Evolutionary conservation across 2,329 filamentous ascomycete species (phyloP), one percentile per base, ranked within the genome.

Genomic region (Colletotrichum karsti): DNA sequence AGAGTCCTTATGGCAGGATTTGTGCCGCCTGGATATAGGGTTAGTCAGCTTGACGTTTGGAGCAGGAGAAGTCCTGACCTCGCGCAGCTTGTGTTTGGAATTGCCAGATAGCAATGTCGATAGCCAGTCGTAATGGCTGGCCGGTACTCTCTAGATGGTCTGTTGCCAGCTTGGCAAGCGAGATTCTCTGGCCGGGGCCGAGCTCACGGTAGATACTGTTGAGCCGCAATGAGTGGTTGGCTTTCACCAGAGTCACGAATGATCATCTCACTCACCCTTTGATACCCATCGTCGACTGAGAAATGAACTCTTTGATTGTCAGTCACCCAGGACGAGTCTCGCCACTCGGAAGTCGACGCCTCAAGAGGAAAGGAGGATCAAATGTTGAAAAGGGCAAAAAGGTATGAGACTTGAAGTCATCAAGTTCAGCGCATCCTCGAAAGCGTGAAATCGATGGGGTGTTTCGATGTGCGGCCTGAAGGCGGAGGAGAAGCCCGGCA

Each of bases 71-170:
- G 7, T 24, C 6, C 13, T 44, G 74, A 88, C 89, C 94, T 82
- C 90, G 90, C 18, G 93, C 93, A 13, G 93, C 91, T 76, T 97
- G 94, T 12, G 91, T 91, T 76, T 99, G 96, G 76, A 97, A 98
- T 48, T 97, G 92, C 96, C 96, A 99, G 76, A 99, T 98, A 3
- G 94, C 94, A 73, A 97, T 92, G 77, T 99, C 96, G 71, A 99
- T 92, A 41, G 96, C 96, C 51, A 99, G 85, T 42, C 95, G 91
- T 42, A 98, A 84, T 0, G 95, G 95, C 2, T 91, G 87, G 24
- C 88, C 87, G 10, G 89, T 90, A 60, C 86, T 80, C 74, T 94
- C 89, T 71, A 97, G 88, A 72, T 93, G 91, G 53, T 94, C 89
- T 50, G 94, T 86, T 30, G 95, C 92, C 56, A 98, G 87, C 76